Base-by-base conservation (phyloP, 805 yeast genomes). In the Hanseniaspora guilliermondii region DNA sequence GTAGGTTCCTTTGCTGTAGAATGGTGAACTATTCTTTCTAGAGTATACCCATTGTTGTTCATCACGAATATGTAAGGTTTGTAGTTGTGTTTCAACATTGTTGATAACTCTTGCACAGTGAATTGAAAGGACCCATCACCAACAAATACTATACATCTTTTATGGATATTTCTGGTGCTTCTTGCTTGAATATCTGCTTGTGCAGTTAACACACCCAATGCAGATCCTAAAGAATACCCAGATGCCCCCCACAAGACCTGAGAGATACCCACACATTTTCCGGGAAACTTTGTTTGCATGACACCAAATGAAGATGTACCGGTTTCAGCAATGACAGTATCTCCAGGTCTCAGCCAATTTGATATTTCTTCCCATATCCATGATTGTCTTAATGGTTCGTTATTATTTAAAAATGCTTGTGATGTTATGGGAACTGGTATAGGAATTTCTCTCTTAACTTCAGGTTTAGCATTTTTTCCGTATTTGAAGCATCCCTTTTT, bases 41-140 rank as follows among this genome's bases (percentile, higher is more conserved):
- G 78, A 19, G 85, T 79, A 65, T 80, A 81, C 41, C 86, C 86
- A 56, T 76, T 78, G 60, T 81, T 81, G 67, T 81, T 81, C 65
- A 81, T 70, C 22, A 81, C 69, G 54, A 81, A 75, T 30, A 81
- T 66, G 58, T 78, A 78, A 30, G 86, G 85, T 30, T 70, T 76
- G 49, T 77, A 69, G 17, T 74, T 70, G 73, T 78, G 73, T 53
- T 75, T 70, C 41, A 78, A 63, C 76, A 78, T 76, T 25, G 83
- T 76, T 5, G 83, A 75, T 53, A 81, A 68, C 62, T 80, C 86
- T 60, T 80, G 83, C 33, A 77, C 82, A 0, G 86, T 79, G 61
- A 81, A 70, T 64, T 81, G 85, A 46, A 82, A 73, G 12, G 85
- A 80, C 52, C 85, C 86, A 61, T 81, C 86, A 59, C 86, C 86